Evolutionary conservation across 2,329 filamentous ascomycete genomes (phyloP).

Genomic region (Trichoderma sp.): DNA sequence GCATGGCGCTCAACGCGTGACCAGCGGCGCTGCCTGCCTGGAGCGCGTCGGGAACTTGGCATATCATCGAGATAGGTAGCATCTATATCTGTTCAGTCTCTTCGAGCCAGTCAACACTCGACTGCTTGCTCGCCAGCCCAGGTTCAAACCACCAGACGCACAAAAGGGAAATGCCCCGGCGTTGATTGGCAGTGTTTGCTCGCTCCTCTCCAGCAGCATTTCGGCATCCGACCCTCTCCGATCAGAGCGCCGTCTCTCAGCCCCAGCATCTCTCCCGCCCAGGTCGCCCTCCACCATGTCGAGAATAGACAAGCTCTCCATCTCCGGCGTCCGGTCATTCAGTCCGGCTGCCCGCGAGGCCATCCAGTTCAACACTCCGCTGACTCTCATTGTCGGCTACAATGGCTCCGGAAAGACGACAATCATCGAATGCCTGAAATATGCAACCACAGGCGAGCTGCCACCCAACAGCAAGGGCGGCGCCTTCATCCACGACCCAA

Average conservation of each 20-base stretch:
- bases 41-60: constrained; percentile 18
- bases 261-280: no score
- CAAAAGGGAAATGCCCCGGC: constrained; percentile 1
- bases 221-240: not conserved
- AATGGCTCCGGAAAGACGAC: constrained; percentile 99
- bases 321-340: constrained; percentile 83
- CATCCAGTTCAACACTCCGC: constrained; percentile 84
- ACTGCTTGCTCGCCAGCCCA: not conserved
- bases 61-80: not conserved
- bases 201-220: not conserved
- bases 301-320: constrained; percentile 85
- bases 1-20: constrained; percentile 30
- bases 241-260: not conserved
- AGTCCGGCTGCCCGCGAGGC: constrained; percentile 72
- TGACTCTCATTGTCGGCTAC: constrained; percentile 94
- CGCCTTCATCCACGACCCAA: constrained; percentile 97
- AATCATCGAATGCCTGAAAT: constrained; percentile 98
- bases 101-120: no score
- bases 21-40: constrained; percentile 21
- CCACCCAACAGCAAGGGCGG: constrained; percentile 89
- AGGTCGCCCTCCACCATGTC: constrained; percentile 54
- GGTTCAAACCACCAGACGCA: no score
- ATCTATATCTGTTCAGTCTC: no score
- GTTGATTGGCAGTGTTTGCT: no score
- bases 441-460: constrained; percentile 91